Evolutionary conservation across 495 filamentous ascomycete species (phyloP).

Genomic region (Penicillium ochrochloron): DNA sequence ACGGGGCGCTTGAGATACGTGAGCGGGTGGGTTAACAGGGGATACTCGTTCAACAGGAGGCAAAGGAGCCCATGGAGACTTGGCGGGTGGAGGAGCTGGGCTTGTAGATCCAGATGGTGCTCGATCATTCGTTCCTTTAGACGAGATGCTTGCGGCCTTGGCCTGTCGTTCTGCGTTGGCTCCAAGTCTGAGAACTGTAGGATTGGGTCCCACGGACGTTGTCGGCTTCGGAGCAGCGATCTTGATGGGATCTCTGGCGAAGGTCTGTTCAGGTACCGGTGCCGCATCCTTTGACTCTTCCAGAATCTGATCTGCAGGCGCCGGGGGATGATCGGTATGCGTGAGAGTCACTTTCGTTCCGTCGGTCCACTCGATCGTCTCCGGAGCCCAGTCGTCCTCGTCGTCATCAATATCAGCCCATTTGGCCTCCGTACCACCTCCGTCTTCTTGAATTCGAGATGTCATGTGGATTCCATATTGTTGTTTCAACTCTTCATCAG

Average conservation of each 20-base stretch:
- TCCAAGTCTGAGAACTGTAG: conserved; percentile 57
- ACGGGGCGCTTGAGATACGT: conserved; percentile 33
- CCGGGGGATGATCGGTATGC: conserved; percentile 43
- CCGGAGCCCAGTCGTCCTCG: conserved; percentile 96
- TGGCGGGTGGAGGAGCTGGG: conserved; percentile 72
- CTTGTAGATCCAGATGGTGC: conserved; percentile 80
- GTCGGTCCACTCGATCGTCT: conserved; percentile 96
- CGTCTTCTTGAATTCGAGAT: conserved; percentile 83
- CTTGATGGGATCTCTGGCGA: conserved; percentile 37
- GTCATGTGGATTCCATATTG: conserved; percentile 97
- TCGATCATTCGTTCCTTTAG: conserved; percentile 72
- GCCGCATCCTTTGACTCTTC: conserved; percentile 33
- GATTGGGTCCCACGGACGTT: conserved; percentile 56
- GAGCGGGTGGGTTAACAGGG: conserved; percentile 60
- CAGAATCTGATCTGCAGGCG: conserved; percentile 26
- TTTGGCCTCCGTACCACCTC: conserved; percentile 79
- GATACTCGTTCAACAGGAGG: conserved; percentile 83
- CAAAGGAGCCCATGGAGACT: conserved; percentile 88
- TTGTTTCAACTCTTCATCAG: conserved; percentile 95
- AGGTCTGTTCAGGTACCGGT: conserved; percentile 28
- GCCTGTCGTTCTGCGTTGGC: conserved; percentile 55
- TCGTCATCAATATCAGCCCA: conserved; percentile 99
- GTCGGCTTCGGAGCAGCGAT: conserved; percentile 48
- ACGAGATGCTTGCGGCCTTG: conserved; percentile 61
- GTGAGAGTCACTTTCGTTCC: conserved; percentile 89